Base-by-base conservation (phyloP, 805 yeast genomes). In the Kregervanrija delftensis region DNA sequence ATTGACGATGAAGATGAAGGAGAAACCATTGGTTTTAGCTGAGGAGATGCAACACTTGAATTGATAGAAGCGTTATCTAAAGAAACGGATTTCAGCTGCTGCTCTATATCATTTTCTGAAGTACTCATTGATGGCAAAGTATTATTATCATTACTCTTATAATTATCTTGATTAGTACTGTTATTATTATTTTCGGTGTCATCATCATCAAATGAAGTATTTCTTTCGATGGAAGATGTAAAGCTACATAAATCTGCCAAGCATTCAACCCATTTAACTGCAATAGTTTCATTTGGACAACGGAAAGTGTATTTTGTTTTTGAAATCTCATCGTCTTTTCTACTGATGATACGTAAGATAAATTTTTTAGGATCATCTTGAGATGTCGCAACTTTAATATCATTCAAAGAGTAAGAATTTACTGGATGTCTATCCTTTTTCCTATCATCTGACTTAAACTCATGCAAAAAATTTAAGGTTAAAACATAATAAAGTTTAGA, bases 381-480 rank as follows among this genome's bases (percentile, higher is more conserved):
- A 11, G 61, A 56, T 30, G 67, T 60, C 33, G 63, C 60, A n/a
- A 61, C 58, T 17, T 49, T 53, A 13, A 60, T 48, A 33, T 58
- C 60, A 48, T 68, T 66, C 34, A 73, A 52, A 30, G 68, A 54
- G 39, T 70, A 64, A 35, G 77, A 72, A 51, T 63, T 56, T 3
- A 68, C 43, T 5, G 77, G 78, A 22, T 56, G 56, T 48, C 72
- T 72, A 41, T 79, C 83, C 49, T 74, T 73, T 53, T 73, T 76
- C 35, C 81, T 66, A 59, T 77, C 81, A 28, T 67, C 60, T 0
- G 79, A 64, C 55, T 74, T 78, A 62, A 81, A 83, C 59, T 83
- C 88, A 60, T 81, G 88, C 34, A 83, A 59, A 49, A 71, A 81
- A 55, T 77, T 79, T 54, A 83, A 77, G 5, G 88, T 81, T 45